Evolutionary conservation across 352 stramenopile species (phyloP).

Genomic region (Globisporangium barbulae): DNA sequence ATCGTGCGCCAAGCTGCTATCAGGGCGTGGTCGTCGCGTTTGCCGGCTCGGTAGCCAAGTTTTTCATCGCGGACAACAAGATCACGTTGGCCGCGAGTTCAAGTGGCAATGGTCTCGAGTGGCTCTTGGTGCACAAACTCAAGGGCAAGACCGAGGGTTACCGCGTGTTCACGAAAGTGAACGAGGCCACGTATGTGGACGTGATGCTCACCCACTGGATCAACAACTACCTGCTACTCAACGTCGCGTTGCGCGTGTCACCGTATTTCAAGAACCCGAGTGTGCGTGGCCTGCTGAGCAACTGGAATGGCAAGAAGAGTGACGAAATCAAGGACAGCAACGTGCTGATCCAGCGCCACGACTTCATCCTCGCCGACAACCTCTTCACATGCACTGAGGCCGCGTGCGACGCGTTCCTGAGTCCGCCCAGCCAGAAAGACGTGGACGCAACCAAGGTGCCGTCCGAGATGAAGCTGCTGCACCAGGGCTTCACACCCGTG

Average conservation of each 20-base stretch:
- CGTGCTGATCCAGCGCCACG: conserved; percentile 19
- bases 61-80: conserved; percentile 25
- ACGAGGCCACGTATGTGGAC: conserved; percentile 31
- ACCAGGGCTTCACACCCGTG: conserved; percentile 7
- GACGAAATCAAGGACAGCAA: conserved; percentile 25
- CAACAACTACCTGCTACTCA: conserved; percentile 26
- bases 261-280: conserved; percentile 23
- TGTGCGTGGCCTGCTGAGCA: conserved; percentile 26
- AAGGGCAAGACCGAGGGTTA: conserved; percentile 21
- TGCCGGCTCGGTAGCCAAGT: conserved; percentile 24
- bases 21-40: conserved; percentile 26
- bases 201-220: conserved; percentile 23
- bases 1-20: conserved; percentile 23
- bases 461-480: conserved; percentile 7
- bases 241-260: conserved; percentile 25
- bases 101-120: conserved; percentile 18
- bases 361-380: conserved; percentile 17
- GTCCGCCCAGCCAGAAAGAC: conserved; percentile 20
- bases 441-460: conserved; percentile 12
- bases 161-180: conserved; percentile 23
- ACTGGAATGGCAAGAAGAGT: conserved; percentile 25
- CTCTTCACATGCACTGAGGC: conserved; percentile 27
- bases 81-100: conserved; percentile 23
- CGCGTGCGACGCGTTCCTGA: conserved; percentile 20
- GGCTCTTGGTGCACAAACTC: conserved; percentile 26